Evolutionary conservation across 2,329 filamentous ascomycete genomes (phyloP), one percentile per base, ranked within the genome.

Genomic region (Cordyceps fumosorosea): DNA sequence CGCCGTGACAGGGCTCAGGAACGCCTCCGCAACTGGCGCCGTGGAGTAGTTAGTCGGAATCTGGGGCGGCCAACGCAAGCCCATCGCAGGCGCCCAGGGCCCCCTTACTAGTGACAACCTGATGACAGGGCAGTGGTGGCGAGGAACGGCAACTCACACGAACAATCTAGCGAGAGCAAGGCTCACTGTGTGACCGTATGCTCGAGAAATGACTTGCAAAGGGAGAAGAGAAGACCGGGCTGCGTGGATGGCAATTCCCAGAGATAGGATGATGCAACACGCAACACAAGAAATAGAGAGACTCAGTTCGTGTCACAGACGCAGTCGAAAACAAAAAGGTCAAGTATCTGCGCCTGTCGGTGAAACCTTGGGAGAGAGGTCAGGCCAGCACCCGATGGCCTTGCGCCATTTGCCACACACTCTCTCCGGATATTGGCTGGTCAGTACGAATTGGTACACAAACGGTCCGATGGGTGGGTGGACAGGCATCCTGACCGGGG

Each of bases 401-500:
- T 56, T 57, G 55, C 44, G 44, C 29, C 55, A 57, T 50, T 50
- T 50, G 29, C 6, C 44, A 50, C 40, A 1, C 34, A 37, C 34
- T 37, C 29, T 1, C 6, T 7, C 10, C 34, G 34, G 34, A 37
- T 58, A 50, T 58, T 40, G 20, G 29, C 45, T 12, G 42, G 34
- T 37, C 34, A 14, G 44, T 48, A n/a, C n/a, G n/a, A n/a, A n/a
- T n/a, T n/a, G n/a, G 5, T 56, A 45, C 44, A 26, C 20, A 42
- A 51, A 50, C 56, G 56, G 52, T 52, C 47, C 47, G 47, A 59
- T 59, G 56, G 40, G 50, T 1, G 34, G 34, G 29, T 26, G 7
- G 53, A 34, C 63, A 81, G 83, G 68, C 72, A 81, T 29, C 68
- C 70, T n/a, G 20, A 64, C 71, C 2, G 77, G 82, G 65, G 45